Base-by-base conservation (phyloP, 1,284 basidiomycete species). In the Moesziomyces sp. region DNA sequence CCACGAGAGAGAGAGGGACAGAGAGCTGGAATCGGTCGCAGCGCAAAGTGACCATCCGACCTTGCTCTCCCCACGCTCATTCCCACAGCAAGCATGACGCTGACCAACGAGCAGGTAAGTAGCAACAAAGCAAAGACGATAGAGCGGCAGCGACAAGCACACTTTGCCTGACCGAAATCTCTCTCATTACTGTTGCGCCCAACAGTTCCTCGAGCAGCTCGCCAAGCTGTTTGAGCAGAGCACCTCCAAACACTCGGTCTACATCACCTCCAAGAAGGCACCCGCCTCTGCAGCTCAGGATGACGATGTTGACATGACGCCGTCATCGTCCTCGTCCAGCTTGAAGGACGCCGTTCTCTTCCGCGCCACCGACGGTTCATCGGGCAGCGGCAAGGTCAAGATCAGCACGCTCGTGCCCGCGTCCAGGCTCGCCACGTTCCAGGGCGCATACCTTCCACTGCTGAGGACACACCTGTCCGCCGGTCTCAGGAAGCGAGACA, bases 401-500 rank as follows among this genome's bases (percentile, higher is more conserved):
- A 58, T 77, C 63, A 73, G 70, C 62, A 78, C 78, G 5, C 14
- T 78, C 13, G 74, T 81, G 10, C 52, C 59, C 21, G 72, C 80
- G 3, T 58, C 69, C 14, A 52, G 74, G 34, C 58, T 80, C 3
- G 28, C 60, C 7, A 24, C 48, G 0, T 81, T 81, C 52, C 74
- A 79, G 42, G 54, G 52, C 35, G 52, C 67, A 13, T 76, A 79
- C 47, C 53, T 80, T 46, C 55, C 80, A 16, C 48, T 79, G 43
- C 48, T 83, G n/a, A 73, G 81, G 44, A 66, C 71, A 9, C 67
- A 73, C 2, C 74, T 82, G 0, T 64, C 76, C 1, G 52, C 45
- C 16, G 74, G 53, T 21, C 74, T 83, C 46, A 69, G 73, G 47
- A 83, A 81, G 58, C 66, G 78, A 38, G 79, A 83, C 65, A 81